Conservation (phyloP, 2,329 filamentous ascomycete species). For the Scedosporium dehoogii region DNA sequence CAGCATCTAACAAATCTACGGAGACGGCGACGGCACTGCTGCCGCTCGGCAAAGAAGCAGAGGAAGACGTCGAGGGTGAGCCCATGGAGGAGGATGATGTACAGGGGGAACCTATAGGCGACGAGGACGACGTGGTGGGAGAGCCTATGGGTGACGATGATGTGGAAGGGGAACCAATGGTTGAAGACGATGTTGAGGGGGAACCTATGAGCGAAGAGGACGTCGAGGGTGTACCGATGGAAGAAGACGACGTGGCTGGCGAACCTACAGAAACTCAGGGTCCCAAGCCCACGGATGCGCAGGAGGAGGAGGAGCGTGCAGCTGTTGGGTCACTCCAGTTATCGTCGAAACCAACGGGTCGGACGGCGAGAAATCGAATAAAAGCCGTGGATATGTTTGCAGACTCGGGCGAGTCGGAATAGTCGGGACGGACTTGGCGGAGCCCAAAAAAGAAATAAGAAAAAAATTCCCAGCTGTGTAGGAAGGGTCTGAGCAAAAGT, state of each 20-base stretch:
- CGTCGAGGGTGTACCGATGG: conserved; percentile 23
- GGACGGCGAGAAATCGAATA: conserved; percentile 47
- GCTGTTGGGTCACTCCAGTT: conserved; percentile 13
- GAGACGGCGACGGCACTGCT: conserved; percentile 9
- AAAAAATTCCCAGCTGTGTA: neutral
- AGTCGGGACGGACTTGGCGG: conserved; percentile 12
- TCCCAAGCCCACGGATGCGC: neutral
- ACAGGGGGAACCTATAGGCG: conserved; percentile 35
- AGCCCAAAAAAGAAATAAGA: neutral
- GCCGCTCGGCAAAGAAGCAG: conserved; percentile 18
- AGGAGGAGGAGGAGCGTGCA: neutral
- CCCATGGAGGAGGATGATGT: conserved; percentile 34
- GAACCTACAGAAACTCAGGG: conserved; percentile 16
- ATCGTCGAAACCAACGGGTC: conserved; percentile 16
- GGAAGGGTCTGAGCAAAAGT: conserved; percentile 19
- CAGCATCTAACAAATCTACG: conserved; percentile 13
- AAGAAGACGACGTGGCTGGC: conserved; percentile 38
- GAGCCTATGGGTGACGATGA: conserved; percentile 37
- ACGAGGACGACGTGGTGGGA: conserved; percentile 31
- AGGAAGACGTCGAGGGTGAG: conserved; percentile 30
- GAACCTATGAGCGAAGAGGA: conserved; percentile 33
- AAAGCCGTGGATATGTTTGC: conserved; percentile 76
- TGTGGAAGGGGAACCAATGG: conserved; percentile 34
- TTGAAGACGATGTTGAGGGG: conserved; percentile 29
- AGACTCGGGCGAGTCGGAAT: conserved; percentile 1